A percentile compares a stretch with the other conserved stretches of the same genome.
phyloP scores from a whole-genome alignment of 2,329 filamentous ascomycete species.

The Botrytis tulipae region DNA sequence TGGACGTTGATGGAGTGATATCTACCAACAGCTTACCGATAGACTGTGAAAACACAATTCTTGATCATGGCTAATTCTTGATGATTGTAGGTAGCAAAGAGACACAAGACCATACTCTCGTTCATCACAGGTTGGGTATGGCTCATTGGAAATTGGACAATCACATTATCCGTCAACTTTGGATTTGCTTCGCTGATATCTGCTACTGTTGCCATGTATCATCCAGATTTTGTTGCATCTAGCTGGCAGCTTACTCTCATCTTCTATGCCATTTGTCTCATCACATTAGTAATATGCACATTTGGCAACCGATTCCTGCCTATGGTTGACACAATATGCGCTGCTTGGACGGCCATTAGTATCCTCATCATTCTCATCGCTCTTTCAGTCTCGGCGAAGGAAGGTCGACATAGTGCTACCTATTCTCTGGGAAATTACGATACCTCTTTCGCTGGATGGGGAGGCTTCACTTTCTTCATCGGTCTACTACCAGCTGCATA shows the following conservation, averaged over 20 bases:
- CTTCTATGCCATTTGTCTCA: conserved; percentile 65
- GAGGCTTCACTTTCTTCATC: conserved; percentile 60
- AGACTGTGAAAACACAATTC: not conserved
- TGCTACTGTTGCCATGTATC: conserved; percentile 52
- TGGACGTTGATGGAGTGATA: not conserved
- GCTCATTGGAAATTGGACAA: conserved; percentile 76
- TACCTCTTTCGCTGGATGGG: conserved; percentile 55
- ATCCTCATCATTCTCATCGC: conserved; percentile 58
- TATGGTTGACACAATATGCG: conserved; percentile 57
- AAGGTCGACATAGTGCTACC: conserved; percentile 50
- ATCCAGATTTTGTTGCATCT: conserved; percentile 51
- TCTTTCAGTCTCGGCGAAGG: conserved; percentile 53
- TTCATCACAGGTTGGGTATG: conserved; percentile 77
- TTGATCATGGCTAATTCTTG: not conserved
- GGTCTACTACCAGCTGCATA: conserved; percentile 59
- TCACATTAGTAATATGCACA: conserved; percentile 63
- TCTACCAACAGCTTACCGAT: not conserved
- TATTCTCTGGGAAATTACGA: conserved; percentile 59
- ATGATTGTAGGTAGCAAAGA: conserved; percentile 48
- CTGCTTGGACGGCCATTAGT: conserved; percentile 53
- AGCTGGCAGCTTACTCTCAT: conserved; percentile 69
- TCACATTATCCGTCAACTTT: conserved; percentile 80
- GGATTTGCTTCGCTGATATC: conserved; percentile 58
- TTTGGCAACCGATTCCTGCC: conserved; percentile 68
- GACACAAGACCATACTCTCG: conserved; percentile 60